Percentiles rank a stretch among this genome's conserved stretches.
Conservation (phyloP, 192 early-diverging fungal genomes). For the Cladochytrium replicatum region DNA sequence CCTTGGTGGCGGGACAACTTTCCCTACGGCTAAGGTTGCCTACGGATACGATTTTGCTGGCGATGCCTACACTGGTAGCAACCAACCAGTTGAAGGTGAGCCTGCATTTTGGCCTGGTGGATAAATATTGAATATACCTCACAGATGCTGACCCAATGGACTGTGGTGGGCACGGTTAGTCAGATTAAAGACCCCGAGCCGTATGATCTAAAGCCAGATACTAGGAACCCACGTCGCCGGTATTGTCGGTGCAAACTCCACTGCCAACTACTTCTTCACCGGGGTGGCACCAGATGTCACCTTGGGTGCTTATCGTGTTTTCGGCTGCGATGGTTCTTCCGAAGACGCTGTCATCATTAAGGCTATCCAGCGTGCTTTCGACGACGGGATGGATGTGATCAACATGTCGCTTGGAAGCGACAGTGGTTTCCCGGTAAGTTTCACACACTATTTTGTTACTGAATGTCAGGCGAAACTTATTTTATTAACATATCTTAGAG, state of each 20-base stretch:
- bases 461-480: no score
- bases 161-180: no score
- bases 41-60: slow-evolving; percentile 34
- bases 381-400: slow-evolving; percentile 69
- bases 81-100: slow-evolving; percentile 5
- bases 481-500: no score
- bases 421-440: not conserved
- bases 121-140: no score
- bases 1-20: slow-evolving; percentile 34
- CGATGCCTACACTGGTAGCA: slow-evolving; percentile 18
- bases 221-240: slow-evolving; percentile 46
- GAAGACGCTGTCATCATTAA: slow-evolving; percentile 66
- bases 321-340: slow-evolving; percentile 53
- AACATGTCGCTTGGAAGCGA: slow-evolving; percentile 71
- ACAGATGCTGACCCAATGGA: slow-evolving; percentile 39
- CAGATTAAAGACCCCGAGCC: no score
- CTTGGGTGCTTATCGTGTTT: slow-evolving; percentile 71
- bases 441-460: no score
- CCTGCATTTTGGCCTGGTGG: no score
- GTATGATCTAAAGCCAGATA: slow-evolving; percentile 12
- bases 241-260: slow-evolving; percentile 32
- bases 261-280: slow-evolving; percentile 14
- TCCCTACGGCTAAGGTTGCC: slow-evolving; percentile 24
- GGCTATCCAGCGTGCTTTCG: slow-evolving; percentile 60
- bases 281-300: slow-evolving; percentile 82